Conservation (phyloP, 768 basidiomycete genomes). For the Termitomyces sp. region DNA sequence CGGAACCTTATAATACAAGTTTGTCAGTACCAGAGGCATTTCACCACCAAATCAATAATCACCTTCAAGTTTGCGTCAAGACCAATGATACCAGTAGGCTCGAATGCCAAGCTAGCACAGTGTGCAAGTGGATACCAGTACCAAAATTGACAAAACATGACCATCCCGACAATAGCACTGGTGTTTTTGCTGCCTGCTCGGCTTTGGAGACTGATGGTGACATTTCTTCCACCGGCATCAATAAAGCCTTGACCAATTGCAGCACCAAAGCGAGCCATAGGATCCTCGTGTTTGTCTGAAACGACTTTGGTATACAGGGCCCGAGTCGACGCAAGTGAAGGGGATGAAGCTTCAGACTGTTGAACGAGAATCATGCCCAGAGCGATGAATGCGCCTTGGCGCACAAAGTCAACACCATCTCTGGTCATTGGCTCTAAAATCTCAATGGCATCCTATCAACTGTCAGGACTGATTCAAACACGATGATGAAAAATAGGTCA, state of each 20-base stretch:
- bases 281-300: slow-evolving; percentile 96
- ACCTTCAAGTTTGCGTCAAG: slow-evolving; percentile 84
- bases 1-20: slow-evolving; percentile 57
- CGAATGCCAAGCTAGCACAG: slow-evolving; percentile 87
- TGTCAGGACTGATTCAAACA: background rate
- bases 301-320: slow-evolving; percentile 87
- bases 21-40: slow-evolving; percentile 1
- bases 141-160: slow-evolving; percentile 98
- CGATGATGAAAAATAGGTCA: background rate
- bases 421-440: slow-evolving; percentile 98
- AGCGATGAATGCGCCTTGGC: slow-evolving; percentile 94
- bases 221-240: slow-evolving; percentile 96
- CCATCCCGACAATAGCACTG: slow-evolving; percentile 95
- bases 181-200: slow-evolving; percentile 91
- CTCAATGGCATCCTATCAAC: slow-evolving; percentile 81
- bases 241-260: slow-evolving; percentile 95
- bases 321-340: slow-evolving; percentile 75
- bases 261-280: slow-evolving; percentile 97
- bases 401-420: slow-evolving; percentile 96
- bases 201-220: slow-evolving; percentile 90
- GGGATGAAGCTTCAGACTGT: slow-evolving; percentile 86
- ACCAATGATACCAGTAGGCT: slow-evolving; percentile 93
- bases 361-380: slow-evolving; percentile 96
- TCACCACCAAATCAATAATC: background rate
- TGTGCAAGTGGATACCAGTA: slow-evolving; percentile 99